phyloP scores from a whole-genome alignment of 805 yeast genomes.

The Pichia manshurica region DNA sequence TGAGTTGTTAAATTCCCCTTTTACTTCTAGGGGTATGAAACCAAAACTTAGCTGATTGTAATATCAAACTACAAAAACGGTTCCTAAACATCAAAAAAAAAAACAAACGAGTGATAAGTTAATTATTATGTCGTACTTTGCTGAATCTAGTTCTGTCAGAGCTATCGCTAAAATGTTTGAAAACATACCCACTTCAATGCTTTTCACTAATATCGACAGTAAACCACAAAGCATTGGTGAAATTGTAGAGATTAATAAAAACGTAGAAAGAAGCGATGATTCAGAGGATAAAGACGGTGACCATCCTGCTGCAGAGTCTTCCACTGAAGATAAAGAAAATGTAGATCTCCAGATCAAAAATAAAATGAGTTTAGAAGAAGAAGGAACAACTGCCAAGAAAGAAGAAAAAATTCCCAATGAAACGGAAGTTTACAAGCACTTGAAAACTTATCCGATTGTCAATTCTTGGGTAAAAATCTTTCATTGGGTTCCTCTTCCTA shows the following conservation, averaged over 20 bases:
- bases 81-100: too few species aligned
- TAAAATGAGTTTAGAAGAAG: neutral
- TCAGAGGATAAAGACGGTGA: neutral
- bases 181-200: neutral
- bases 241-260: neutral
- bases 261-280: neutral
- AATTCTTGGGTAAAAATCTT: conserved; percentile 29
- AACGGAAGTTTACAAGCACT: conserved; percentile 35
- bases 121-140: conserved; percentile 8
- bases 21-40: too few species aligned
- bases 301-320: neutral
- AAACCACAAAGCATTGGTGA: neutral
- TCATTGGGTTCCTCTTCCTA: conserved; percentile 24
- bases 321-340: neutral
- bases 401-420: conserved; percentile 15
- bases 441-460: conserved; percentile 44
- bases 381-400: neutral
- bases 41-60: too few species aligned
- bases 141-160: conserved; percentile 2
- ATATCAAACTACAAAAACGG: too few species aligned
- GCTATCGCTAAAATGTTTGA: conserved; percentile 6
- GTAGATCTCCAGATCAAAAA: neutral
- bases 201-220: neutral
- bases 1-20: too few species aligned
- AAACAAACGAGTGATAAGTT: too few species aligned